phyloP scores from a whole-genome alignment of 2,329 filamentous ascomycete genomes.

The Graphilbum fragrans region DNA sequence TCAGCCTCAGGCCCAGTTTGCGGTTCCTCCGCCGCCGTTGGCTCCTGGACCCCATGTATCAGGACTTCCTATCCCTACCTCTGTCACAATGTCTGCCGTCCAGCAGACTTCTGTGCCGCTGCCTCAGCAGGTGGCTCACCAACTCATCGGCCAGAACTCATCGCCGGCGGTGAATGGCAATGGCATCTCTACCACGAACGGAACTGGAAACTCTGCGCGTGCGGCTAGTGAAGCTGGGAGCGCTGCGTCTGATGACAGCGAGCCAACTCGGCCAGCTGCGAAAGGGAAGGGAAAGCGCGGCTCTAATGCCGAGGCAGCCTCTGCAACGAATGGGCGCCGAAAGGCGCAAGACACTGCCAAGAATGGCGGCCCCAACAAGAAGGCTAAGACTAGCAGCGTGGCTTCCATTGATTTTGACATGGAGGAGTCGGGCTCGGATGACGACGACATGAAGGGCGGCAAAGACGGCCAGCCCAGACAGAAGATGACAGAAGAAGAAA shows the following conservation, averaged over 20 bases:
- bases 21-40: slow-evolving; percentile 21
- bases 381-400: slow-evolving; percentile 44
- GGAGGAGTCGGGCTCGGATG: slow-evolving; percentile 24
- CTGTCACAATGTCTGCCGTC: too few relatives aligned
- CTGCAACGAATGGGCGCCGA: slow-evolving; percentile 53
- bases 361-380: slow-evolving; percentile 58
- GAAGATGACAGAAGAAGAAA: slow-evolving; percentile 98
- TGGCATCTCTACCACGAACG: not conserved
- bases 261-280: slow-evolving; percentile 51
- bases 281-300: slow-evolving; percentile 61
- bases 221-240: slow-evolving; percentile 57
- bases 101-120: too few relatives aligned
- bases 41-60: not conserved
- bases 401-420: slow-evolving; percentile 6
- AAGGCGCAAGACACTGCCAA: slow-evolving; percentile 57
- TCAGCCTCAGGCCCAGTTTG: slow-evolving; percentile 36
- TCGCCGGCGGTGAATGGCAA: not conserved
- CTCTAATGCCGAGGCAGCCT: slow-evolving; percentile 22
- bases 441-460: slow-evolving; percentile 37
- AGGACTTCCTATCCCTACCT: too few relatives aligned
- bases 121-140: not conserved
- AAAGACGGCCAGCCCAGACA: slow-evolving; percentile 48
- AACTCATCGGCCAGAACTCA: not conserved
- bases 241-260: slow-evolving; percentile 61
- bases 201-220: slow-evolving; percentile 26